These are phyloP conservation scores for Fusarium clavum DNA, from an alignment of 2,329 filamentous ascomycete genomes.

Conservation along the genomic window DNA sequence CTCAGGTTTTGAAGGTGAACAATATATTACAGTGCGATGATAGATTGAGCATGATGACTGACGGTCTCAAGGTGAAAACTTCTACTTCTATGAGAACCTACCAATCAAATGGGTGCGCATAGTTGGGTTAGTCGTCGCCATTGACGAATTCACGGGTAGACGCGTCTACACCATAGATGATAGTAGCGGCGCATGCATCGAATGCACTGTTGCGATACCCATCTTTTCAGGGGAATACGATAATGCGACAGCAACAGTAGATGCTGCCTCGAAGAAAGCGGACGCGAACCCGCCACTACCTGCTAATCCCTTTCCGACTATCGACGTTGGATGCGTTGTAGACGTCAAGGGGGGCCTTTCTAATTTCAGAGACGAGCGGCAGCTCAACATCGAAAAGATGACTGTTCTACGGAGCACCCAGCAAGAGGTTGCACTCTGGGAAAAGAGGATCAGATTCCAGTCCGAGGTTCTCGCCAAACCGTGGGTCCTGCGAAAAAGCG, in stretches of 20 bases:
- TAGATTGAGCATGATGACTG: constrained; percentile 1
- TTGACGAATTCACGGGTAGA: constrained; percentile 62
- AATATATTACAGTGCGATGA: background rate
- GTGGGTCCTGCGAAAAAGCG: constrained; percentile 65
- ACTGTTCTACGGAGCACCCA: constrained; percentile 62
- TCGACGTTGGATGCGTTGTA: constrained; percentile 66
- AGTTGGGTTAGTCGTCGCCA: constrained; percentile 75
- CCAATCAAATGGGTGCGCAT: constrained; percentile 81
- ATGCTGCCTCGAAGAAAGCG: constrained; percentile 8
- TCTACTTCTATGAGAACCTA: constrained; percentile 78
- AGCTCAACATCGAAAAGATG: constrained; percentile 66
- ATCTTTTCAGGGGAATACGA: constrained; percentile 1
- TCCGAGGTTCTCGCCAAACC: constrained; percentile 61
- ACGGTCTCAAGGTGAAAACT: constrained; percentile 57
- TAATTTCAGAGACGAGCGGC: constrained; percentile 60
- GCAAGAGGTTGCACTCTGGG: constrained; percentile 70
- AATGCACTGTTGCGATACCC: constrained; percentile 49
- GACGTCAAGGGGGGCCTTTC: constrained; percentile 67
- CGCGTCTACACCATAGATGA: constrained; percentile 72
- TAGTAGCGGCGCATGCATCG: constrained; percentile 70
- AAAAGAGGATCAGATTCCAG: constrained; percentile 63
- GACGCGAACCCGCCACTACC: background rate
- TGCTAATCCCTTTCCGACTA: constrained; percentile 41
- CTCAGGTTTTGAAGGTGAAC: constrained; percentile 64
- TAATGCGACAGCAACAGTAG: constrained; percentile 2